Evolutionary conservation across 495 filamentous ascomycete genomes (phyloP).

Genomic region (Penicillium riverlandense): DNA sequence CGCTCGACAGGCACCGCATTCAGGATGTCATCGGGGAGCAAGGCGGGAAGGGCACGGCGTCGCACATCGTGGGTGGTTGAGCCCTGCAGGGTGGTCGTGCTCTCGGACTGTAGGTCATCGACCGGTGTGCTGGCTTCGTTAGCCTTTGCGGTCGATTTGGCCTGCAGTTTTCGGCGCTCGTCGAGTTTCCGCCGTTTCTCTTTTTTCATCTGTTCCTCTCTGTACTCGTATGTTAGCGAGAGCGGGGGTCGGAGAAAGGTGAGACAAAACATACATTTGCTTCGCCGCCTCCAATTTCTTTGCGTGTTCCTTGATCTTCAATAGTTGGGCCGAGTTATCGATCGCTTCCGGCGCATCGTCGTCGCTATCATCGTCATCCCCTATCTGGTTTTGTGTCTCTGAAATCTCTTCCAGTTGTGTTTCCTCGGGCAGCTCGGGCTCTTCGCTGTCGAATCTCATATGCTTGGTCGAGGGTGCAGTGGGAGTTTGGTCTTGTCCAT

Average conservation of each 20-base stretch:
- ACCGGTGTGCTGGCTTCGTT: constrained; percentile 21
- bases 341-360: constrained; percentile 49
- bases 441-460: constrained; percentile 40
- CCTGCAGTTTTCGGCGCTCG: constrained; percentile 39
- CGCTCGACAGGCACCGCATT: constrained; percentile 35
- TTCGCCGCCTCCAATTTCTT: constrained; percentile 30
- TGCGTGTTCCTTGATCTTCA: constrained; percentile 33
- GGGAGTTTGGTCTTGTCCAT: constrained; percentile 10
- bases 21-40: constrained; percentile 48
- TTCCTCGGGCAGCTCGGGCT: constrained; percentile 24
- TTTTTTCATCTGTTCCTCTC: constrained; percentile 36
- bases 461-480: constrained; percentile 18
- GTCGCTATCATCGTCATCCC: constrained; percentile 26
- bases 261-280: constrained; percentile 24
- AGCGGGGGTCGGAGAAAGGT: background rate
- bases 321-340: constrained; percentile 35
- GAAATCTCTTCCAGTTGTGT: constrained; percentile 14
- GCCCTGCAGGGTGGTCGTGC: constrained; percentile 35
- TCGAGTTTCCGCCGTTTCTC: constrained; percentile 45
- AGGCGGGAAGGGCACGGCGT: constrained; percentile 34
- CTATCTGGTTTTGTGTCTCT: constrained; percentile 11
- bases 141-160: constrained; percentile 25
- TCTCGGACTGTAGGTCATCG: constrained; percentile 34
- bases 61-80: constrained; percentile 32
- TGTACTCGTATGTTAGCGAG: constrained; percentile 17